Evolutionary conservation across 164 flowering plant genomes (phyloP), one percentile per base, ranked within the genome.

Genomic region (Tetracentron sinense): DNA sequence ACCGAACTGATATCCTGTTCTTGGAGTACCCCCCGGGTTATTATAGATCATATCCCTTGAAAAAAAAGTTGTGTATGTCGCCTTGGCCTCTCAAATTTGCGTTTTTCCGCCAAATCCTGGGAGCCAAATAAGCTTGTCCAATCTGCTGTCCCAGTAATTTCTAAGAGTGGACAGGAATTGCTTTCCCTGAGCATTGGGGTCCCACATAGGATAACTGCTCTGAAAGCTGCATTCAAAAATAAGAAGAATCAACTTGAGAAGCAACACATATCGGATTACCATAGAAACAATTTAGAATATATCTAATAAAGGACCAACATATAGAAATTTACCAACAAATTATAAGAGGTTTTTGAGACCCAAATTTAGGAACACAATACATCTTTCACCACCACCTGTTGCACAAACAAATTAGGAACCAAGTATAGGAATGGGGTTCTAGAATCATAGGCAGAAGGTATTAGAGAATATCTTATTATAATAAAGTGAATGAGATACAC

Each of bases 201-300:
- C 89, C 99, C 97, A 91, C 16, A 83, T 78, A 58, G 89, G 96
- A 69, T 94, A 89, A 74, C 75, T 82, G 69, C 81, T 81, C 62
- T 88, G 86, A 69, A 94, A 91, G 81, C 99, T 94, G 89, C 77
- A 76, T 57, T 28, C 42, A 27, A 66, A 27, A 67, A 30, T 30
- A 26, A 56, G 59, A 56, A 65, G 44, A 63, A 21, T 44, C 30
- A 61, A 35, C 12, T 1, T 22, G n/a, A 62, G 22, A 22, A 49
- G 23, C 25, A 6, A 20, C 6, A 26, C 7, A 53, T n/a, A n/a
- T n/a, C n/a, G n/a, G n/a, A n/a, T 0, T 1, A 64, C 22, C 19
- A 54, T 26, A 63, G 25, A 26, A 42, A 44, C 7, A 42, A 3
- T 14, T 20, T 48, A n/a, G n/a, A n/a, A n/a, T 28, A 35, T 22